A percentile compares a stretch with the other conserved stretches of the same genome.
Conservation (phyloP, 805 yeast genomes). For the Candida argentea region DNA sequence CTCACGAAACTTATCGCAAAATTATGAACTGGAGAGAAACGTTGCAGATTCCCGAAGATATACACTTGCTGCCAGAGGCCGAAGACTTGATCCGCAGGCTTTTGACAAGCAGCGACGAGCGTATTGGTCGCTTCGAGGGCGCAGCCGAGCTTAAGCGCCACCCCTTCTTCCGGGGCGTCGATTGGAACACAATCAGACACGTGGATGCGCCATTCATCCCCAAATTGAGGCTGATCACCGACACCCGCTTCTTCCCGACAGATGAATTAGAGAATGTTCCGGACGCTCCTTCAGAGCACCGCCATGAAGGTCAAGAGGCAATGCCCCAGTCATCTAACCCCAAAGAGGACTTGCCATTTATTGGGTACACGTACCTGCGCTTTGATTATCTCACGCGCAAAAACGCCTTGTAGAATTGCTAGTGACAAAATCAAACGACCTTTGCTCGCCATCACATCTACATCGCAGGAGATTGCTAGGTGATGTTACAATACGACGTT, state of each 20-base stretch:
- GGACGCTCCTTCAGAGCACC: constrained; percentile 55
- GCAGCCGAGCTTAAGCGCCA: constrained; percentile 85
- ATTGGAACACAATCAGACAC: constrained; percentile 80
- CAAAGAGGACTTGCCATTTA: constrained; percentile 89
- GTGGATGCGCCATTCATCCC: constrained; percentile 94
- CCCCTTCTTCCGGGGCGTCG: constrained; percentile 93
- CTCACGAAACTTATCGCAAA: constrained; percentile 88
- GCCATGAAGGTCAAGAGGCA: too few species aligned
- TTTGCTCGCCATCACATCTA: neutral
- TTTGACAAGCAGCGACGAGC: constrained; percentile 65
- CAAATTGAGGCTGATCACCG: constrained; percentile 82
- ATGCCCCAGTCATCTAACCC: constrained; percentile 44
- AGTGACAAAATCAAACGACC: too few species aligned
- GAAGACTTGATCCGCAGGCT: constrained; percentile 77
- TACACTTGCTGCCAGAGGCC: constrained; percentile 79
- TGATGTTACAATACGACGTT: too few species aligned
- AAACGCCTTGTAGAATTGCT: constrained; percentile 35
- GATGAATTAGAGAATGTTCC: constrained; percentile 94
- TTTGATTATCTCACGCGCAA: constrained; percentile 85
- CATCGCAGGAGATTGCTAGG: too few species aligned
- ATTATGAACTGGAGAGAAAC: constrained; percentile 88
- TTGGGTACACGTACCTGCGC: constrained; percentile 93
- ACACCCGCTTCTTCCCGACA: constrained; percentile 95
- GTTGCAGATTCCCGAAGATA: constrained; percentile 80
- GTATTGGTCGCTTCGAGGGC: constrained; percentile 84